A percentile compares a stretch with the other conserved stretches of the same genome.
phyloP scores from a whole-genome alignment of 768 basidiomycete species.

The Suillus spraguei region DNA sequence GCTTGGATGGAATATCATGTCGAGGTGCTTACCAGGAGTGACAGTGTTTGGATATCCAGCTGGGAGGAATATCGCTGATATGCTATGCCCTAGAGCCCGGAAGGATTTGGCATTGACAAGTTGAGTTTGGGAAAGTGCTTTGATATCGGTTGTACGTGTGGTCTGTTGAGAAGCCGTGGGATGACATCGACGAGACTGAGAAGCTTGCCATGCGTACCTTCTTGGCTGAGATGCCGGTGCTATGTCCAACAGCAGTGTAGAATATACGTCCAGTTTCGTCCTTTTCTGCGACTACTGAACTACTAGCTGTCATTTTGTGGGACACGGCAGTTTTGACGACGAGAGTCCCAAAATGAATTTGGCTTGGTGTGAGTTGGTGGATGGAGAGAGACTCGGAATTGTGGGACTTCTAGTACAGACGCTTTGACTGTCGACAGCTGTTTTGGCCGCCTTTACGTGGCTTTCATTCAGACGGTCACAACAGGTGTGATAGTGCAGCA shows the following conservation, averaged over 20 bases:
- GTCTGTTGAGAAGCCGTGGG: neutral
- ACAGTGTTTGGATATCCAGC: constrained; percentile 64
- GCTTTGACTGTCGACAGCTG: neutral
- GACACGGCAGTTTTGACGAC: neutral
- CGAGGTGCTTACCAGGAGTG: constrained; percentile 48
- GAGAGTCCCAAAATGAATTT: neutral
- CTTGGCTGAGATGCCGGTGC: neutral
- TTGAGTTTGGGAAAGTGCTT: neutral
- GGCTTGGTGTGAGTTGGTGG: neutral
- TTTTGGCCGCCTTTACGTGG: neutral
- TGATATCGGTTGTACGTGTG: neutral
- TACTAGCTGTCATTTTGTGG: neutral
- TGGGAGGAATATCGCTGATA: constrained; percentile 51
- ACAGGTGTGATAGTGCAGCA: neutral
- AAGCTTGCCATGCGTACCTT: neutral
- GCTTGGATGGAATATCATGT: neutral
- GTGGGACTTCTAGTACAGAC: neutral
- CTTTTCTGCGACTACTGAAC: neutral
- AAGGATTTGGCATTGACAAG: neutral
- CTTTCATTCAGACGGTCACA: neutral
- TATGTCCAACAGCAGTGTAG: neutral
- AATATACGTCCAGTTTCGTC: constrained; percentile 6
- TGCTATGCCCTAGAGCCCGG: neutral
- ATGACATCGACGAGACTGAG: neutral
- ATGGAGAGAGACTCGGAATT: neutral